Conservation (phyloP, 2,329 filamentous ascomycete genomes). For the Clarireedia sp. region DNA sequence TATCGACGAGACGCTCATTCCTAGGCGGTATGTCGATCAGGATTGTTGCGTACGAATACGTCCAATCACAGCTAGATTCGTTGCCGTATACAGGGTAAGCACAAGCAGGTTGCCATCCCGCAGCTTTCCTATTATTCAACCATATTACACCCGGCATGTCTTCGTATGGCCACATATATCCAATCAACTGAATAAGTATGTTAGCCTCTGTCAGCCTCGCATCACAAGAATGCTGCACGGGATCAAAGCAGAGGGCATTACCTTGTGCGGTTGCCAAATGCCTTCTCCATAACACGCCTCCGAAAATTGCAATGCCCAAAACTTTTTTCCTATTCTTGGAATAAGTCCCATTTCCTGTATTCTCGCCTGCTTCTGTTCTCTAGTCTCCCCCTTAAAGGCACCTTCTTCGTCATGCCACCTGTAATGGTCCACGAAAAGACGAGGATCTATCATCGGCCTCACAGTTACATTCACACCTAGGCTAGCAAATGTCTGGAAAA, state of each 20-base stretch:
- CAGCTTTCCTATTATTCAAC: slow-evolving; percentile 10
- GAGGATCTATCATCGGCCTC: slow-evolving; percentile 24
- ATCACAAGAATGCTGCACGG: too few species aligned
- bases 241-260: too few species aligned
- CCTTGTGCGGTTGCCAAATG: not conserved
- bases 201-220: not conserved
- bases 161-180: not conserved
- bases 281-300: not conserved
- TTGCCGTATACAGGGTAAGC: slow-evolving; percentile 8
- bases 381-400: not conserved
- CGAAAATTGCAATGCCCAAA: not conserved
- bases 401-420: too few species aligned
- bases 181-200: not conserved
- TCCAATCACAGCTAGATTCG: slow-evolving; percentile 10
- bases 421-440: too few species aligned
- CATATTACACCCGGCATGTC: slow-evolving; percentile 3
- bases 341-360: not conserved
- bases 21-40: slow-evolving; percentile 10
- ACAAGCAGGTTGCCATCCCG: slow-evolving; percentile 9
- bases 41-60: slow-evolving; percentile 15
- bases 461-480: slow-evolving; percentile 29
- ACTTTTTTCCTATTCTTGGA: not conserved
- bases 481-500: slow-evolving; percentile 33
- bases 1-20: not conserved
- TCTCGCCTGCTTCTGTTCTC: not conserved